Evolutionary conservation across 192 early-diverging fungal genomes (phyloP), one percentile per base, ranked within the genome.

Genomic region (Anaeromyces robustus): DNA sequence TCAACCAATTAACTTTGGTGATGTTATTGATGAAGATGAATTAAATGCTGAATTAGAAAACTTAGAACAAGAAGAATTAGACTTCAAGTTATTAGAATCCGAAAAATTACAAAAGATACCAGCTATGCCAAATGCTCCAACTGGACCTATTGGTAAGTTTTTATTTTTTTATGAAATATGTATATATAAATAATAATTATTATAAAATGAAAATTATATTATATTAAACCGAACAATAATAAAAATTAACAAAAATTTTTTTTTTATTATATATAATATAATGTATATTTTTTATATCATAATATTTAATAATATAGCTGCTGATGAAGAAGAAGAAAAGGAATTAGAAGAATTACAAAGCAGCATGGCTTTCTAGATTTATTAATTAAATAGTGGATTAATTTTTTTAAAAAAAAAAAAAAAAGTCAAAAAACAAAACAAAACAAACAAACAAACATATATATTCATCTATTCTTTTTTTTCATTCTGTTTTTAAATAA

Each of bases 11-110:
- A 85, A 90, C 77, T 93, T 95, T 83, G 96, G 96, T 12, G 86
- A 91, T n/a, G 95, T 95, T 30, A 82, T 97, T 84, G 96, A 99
- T 82, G 96, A 98, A 83, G 95, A 97, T 77, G 97, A 99, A 83
- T 85, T 97, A 78, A 87, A 92, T 68, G 91, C 89, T 12, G 97
- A 99, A 86, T 88, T 97, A 77, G 96, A 99, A 80, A 9, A 19
- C 2, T 85, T 97, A 41, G 97, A 97, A 84, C 96, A 98, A 90
- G 94, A 96, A 86, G 93, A 95, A 80, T 84, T 97, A 78, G 95
- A 97, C 85, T 89, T 87, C 39, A 89, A 94, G 87, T 89, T 99
- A 81, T 85, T 97, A 80, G 90, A 90, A 41, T 92, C 93, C 0
- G 92, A 91, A 52, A 77, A 84, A 30, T 88, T 92, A 79, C 2